Percentiles rank a stretch among this genome's conserved stretches.
Evolutionary conservation across 805 yeast genomes (phyloP).

Genomic region (Lachancea mirantina): DNA sequence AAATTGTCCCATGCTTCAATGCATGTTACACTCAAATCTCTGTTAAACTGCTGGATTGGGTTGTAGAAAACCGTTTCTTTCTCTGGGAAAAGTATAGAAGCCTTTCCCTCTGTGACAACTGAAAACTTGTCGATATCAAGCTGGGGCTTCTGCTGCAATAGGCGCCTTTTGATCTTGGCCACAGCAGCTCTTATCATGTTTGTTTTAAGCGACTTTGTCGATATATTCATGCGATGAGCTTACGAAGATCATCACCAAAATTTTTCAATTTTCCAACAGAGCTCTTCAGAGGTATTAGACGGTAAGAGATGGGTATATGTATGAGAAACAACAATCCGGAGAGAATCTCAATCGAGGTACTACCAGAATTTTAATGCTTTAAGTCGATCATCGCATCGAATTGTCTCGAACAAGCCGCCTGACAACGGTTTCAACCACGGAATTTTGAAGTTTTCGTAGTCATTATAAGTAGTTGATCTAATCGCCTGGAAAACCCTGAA

Average conservation of each 20-base stretch:
- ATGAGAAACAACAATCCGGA: too few species aligned
- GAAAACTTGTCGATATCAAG: slow-evolving; percentile 33
- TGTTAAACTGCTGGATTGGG: slow-evolving; percentile 92
- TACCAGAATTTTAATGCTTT: too few species aligned
- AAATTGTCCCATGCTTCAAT: slow-evolving; percentile 80
- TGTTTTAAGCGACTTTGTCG: too few species aligned
- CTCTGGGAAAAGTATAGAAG: slow-evolving; percentile 74
- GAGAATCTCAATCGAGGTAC: too few species aligned
- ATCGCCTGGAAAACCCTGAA: too few species aligned
- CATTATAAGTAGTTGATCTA: too few species aligned
- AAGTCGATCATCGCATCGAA: too few species aligned
- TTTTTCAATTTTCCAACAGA: slow-evolving; percentile 4
- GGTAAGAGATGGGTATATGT: too few species aligned
- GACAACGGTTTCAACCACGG: too few species aligned
- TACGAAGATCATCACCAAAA: neutral
- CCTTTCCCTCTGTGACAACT: slow-evolving; percentile 68
- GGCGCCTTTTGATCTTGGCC: slow-evolving; percentile 15
- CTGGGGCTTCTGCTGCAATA: slow-evolving; percentile 8
- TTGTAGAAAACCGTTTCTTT: slow-evolving; percentile 85
- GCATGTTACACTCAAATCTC: slow-evolving; percentile 81
- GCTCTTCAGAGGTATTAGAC: neutral
- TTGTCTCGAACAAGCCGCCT: too few species aligned
- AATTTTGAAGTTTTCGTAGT: too few species aligned
- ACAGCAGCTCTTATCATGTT: slow-evolving; percentile 26
- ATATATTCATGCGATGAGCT: slow-evolving; percentile 7